Evolutionary conservation across 2,329 filamentous ascomycete genomes (phyloP).

Genomic region (Hypoxylon rubiginosum): DNA sequence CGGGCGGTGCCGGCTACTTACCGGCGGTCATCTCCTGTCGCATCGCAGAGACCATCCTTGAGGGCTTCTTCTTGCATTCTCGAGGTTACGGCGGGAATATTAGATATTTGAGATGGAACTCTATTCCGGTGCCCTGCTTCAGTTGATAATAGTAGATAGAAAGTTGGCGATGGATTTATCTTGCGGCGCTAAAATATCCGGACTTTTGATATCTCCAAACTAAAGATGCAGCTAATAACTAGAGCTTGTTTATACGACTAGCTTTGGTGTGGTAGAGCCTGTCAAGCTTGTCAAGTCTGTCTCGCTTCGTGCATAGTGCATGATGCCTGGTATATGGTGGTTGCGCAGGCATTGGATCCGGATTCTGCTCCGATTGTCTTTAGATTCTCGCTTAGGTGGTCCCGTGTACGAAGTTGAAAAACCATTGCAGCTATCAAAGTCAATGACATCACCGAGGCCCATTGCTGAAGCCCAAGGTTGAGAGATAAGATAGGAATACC

Average conservation of each 20-base stretch:
- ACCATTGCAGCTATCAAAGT: conserved; percentile 8
- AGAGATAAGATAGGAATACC: background rate
- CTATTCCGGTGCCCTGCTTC: background rate
- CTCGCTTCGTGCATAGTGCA: conserved; percentile 15
- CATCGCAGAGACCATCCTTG: conserved; percentile 10
- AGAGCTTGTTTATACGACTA: conserved; percentile 7
- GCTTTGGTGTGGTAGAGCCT: conserved; percentile 20
- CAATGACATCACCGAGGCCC: conserved; percentile 28
- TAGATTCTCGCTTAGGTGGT: conserved; percentile 15
- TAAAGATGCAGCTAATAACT: conserved; percentile 16
- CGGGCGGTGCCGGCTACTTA: conserved; percentile 26
- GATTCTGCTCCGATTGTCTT: conserved; percentile 4
- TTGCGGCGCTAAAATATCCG: background rate
- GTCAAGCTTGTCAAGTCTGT: conserved; percentile 7
- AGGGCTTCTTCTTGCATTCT: conserved; percentile 12
- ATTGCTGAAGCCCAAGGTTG: conserved; percentile 1
- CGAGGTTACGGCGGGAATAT: conserved; percentile 1
- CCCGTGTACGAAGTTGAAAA: conserved; percentile 19
- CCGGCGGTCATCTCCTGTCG: conserved; percentile 26
- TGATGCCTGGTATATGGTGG: conserved; percentile 5
- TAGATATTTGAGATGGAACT: background rate
- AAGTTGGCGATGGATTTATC: conserved; percentile 1
- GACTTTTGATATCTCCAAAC: conserved; percentile 30
- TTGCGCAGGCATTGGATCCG: background rate
- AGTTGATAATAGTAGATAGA: background rate